Percentiles rank a stretch among this genome's conserved stretches.
These are phyloP conservation scores for Aspergillus sp. DNA, from an alignment of 2,329 filamentous ascomycete genomes.

Conservation along the genomic window DNA sequence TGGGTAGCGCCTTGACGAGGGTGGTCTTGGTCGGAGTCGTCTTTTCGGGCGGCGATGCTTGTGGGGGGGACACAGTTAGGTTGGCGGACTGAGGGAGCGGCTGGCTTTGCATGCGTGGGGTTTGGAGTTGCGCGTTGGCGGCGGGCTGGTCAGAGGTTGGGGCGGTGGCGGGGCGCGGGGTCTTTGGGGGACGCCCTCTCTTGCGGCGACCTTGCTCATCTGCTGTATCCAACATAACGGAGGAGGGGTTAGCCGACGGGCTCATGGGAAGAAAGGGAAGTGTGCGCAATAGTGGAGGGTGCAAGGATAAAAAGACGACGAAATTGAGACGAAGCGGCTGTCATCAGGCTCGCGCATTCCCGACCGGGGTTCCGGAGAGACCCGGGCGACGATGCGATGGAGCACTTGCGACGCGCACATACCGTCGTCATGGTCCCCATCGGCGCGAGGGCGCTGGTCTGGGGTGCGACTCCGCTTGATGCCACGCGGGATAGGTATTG, in stretches of 20 bases:
- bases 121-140: constrained; percentile 33
- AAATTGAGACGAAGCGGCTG: constrained; percentile 17
- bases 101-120: constrained; percentile 41
- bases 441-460: constrained; percentile 57
- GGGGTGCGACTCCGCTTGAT: constrained; percentile 79
- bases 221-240: constrained; percentile 11
- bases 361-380: constrained; percentile 12
- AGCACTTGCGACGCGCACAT: constrained; percentile 49
- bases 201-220: constrained; percentile 47
- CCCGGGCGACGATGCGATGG: constrained; percentile 16
- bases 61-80: constrained; percentile 52
- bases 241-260: constrained; percentile 16
- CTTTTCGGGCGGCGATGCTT: constrained; percentile 64
- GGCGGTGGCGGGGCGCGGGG: constrained; percentile 37
- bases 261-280: not conserved
- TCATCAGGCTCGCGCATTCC: constrained; percentile 2
- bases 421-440: constrained; percentile 70
- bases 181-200: constrained; percentile 50
- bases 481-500: constrained; percentile 60
- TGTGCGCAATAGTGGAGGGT: not conserved
- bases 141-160: constrained; percentile 31
- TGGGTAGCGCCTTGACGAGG: constrained; percentile 89
- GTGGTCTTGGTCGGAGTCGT: constrained; percentile 73
- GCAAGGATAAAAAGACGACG: constrained; percentile 2
- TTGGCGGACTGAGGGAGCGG: constrained; percentile 28